A percentile compares a stretch with the other conserved stretches of the same genome.
phyloP scores from a whole-genome alignment of 306 rosid genomes.

The Crotalaria pallida region DNA sequence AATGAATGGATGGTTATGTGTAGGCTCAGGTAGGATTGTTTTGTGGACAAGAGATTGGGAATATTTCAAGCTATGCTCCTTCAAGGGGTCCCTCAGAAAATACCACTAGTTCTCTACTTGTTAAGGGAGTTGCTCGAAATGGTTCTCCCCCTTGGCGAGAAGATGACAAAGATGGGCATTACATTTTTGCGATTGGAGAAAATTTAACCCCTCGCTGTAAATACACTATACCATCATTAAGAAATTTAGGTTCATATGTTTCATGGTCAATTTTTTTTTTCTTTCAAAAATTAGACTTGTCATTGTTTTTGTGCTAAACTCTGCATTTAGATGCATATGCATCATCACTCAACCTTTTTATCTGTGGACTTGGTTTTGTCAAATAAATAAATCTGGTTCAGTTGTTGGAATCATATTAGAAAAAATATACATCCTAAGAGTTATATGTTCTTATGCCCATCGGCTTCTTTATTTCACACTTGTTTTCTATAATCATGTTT shows the following conservation, averaged over 20 bases:
- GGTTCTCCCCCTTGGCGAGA: constrained; percentile 96
- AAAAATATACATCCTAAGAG: not conserved
- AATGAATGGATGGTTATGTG: constrained; percentile 92
- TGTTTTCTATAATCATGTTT: not conserved
- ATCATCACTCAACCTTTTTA: not conserved
- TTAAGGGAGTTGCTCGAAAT: constrained; percentile 81
- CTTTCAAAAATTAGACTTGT: not conserved
- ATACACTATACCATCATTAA: constrained; percentile 60
- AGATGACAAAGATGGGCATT: constrained; percentile 99
- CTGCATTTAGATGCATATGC: not conserved
- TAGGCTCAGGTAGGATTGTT: constrained; percentile 99
- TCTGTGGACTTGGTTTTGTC: not conserved
- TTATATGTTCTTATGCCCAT: not conserved
- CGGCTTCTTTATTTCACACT: not conserved
- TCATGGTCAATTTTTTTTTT: not conserved
- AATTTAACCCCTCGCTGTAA: constrained; percentile 99
- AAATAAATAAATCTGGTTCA: not conserved
- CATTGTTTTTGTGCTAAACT: not conserved
- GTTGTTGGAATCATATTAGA: not conserved
- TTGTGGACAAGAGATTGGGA: constrained; percentile 94
- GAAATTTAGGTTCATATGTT: constrained; percentile 19
- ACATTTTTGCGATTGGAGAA: constrained; percentile 95
- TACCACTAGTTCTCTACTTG: constrained; percentile 56
- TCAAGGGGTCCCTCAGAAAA: constrained; percentile 67
- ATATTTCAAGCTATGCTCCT: constrained; percentile 77